Conservation (phyloP, 179 eudicot species). For the Beta lomatogona region DNA sequence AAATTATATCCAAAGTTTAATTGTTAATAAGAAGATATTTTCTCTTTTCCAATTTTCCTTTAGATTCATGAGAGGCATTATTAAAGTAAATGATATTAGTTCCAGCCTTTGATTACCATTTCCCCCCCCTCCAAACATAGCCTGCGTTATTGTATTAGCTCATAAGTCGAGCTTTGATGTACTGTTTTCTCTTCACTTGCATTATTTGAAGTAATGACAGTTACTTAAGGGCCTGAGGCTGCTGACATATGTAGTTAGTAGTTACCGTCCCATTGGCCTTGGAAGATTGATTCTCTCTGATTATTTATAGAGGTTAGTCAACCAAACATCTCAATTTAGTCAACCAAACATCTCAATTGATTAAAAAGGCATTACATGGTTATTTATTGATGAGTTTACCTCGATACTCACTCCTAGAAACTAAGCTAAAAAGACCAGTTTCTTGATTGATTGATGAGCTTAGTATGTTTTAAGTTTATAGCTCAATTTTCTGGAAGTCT, state of each 20-base stretch:
- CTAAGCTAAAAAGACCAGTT: too few relatives aligned
- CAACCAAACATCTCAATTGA: not conserved
- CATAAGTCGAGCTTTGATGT: not conserved
- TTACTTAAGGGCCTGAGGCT: not conserved
- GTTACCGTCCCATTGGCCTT: not conserved
- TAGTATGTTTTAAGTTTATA: too few relatives aligned
- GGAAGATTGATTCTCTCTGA: not conserved
- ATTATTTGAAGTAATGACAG: too few relatives aligned
- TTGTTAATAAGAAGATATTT: not conserved
- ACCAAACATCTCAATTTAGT: not conserved
- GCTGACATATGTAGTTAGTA: not conserved
- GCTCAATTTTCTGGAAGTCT: too few relatives aligned
- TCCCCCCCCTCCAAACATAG: too few relatives aligned
- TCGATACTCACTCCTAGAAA: too few relatives aligned
- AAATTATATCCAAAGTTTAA: too few relatives aligned
- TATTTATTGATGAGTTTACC: not conserved
- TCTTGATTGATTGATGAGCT: too few relatives aligned
- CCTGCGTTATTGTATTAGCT: not conserved
- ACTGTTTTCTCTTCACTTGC: too few relatives aligned
- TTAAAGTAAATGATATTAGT: not conserved
- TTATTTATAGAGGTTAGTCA: not conserved
- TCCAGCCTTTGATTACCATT: too few relatives aligned
- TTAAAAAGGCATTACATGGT: too few relatives aligned
- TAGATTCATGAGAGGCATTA: not conserved
- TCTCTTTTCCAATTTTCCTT: not conserved